Evolutionary conservation across 495 filamentous ascomycete genomes (phyloP).

Genomic region (Neurospora sp.): DNA sequence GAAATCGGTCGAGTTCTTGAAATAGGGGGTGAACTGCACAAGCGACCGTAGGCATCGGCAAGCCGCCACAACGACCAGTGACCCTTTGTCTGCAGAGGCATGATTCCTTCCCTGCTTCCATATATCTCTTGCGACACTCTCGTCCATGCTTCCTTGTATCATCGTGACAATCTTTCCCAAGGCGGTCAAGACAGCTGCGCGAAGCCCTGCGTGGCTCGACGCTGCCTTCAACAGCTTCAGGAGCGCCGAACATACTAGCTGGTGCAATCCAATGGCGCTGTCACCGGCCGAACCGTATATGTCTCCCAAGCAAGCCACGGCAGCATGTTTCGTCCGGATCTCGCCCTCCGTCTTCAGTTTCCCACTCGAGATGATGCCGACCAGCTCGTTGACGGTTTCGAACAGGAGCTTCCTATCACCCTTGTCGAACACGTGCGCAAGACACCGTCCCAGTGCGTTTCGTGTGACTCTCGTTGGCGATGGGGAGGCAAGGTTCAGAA

Average conservation of each 20-base stretch:
- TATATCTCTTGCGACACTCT: slow-evolving; percentile 72
- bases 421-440: slow-evolving; percentile 72
- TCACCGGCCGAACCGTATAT: slow-evolving; percentile 84
- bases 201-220: slow-evolving; percentile 68
- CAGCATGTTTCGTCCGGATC: slow-evolving; percentile 64
- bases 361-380: slow-evolving; percentile 60
- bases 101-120: slow-evolving; percentile 85
- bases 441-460: slow-evolving; percentile 75
- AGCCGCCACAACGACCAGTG: slow-evolving; percentile 68
- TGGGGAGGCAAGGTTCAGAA: slow-evolving; percentile 77
- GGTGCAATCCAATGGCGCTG: slow-evolving; percentile 80
- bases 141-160: slow-evolving; percentile 68
- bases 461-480: slow-evolving; percentile 80
- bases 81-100: slow-evolving; percentile 69
- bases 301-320: slow-evolving; percentile 79
- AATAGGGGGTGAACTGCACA: slow-evolving; percentile 59
- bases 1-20: slow-evolving; percentile 86
- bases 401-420: slow-evolving; percentile 88
- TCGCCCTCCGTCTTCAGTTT: slow-evolving; percentile 70
- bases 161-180: slow-evolving; percentile 67
- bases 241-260: slow-evolving; percentile 56
- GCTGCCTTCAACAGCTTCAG: slow-evolving; percentile 74
- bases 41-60: slow-evolving; percentile 73
- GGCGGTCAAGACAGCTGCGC: slow-evolving; percentile 72
- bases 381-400: slow-evolving; percentile 84